Percentiles rank a stretch among this genome's conserved stretches.
Evolutionary conservation across 805 yeast genomes (phyloP).

Genomic region (Candida incommunis): DNA sequence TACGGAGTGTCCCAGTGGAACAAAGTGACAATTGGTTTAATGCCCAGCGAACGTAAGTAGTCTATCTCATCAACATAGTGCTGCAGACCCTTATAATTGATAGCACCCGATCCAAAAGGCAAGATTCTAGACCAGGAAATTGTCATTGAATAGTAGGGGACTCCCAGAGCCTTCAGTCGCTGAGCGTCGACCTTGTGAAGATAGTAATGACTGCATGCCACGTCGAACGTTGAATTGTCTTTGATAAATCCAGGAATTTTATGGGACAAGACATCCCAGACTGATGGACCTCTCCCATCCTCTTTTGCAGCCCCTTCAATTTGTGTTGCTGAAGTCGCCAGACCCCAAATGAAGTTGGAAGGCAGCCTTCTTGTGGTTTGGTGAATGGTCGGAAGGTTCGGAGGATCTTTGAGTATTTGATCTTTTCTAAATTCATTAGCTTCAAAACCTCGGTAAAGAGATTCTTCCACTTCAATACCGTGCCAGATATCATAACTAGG

Average conservation of each 20-base stretch:
- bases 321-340: conserved; percentile 24
- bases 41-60: conserved; percentile 15
- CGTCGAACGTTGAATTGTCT: conserved; percentile 12
- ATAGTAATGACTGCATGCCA: conserved; percentile 22
- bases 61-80: conserved; percentile 20
- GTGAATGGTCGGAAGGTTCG: not conserved
- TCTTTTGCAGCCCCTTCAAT: conserved; percentile 25
- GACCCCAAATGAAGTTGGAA: conserved; percentile 15
- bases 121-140: conserved; percentile 25
- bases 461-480: not conserved
- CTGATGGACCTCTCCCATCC: conserved; percentile 22
- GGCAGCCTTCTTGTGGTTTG: conserved; percentile 4
- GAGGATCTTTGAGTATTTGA: not conserved
- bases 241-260: conserved; percentile 9
- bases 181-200: conserved; percentile 23
- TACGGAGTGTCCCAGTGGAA: conserved; percentile 25
- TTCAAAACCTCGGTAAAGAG: no score
- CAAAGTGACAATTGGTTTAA: conserved; percentile 21
- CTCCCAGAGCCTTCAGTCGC: conserved; percentile 22
- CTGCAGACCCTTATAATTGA: conserved; percentile 18
- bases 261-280: conserved; percentile 17
- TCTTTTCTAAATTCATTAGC: no score
- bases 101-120: conserved; percentile 17
- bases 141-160: conserved; percentile 20
- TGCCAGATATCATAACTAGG: no score